Evolutionary conservation across 2,329 filamentous ascomycete genomes (phyloP).

Genomic region (Daldinia sp.): DNA sequence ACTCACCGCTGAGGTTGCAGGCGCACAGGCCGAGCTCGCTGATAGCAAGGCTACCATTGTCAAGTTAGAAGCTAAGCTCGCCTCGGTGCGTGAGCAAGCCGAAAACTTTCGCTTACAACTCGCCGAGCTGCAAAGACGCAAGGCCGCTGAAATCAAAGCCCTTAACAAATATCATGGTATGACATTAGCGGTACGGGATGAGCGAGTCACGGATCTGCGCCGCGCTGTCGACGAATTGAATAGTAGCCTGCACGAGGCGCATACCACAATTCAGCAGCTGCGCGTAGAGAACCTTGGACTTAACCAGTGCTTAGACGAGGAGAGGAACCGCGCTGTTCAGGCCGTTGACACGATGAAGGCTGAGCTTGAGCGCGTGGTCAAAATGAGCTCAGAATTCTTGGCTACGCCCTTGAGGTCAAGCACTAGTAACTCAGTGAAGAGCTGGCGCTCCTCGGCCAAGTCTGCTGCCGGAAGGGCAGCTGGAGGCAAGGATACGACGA

Average conservation of each 20-base stretch:
- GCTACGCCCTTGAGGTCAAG: constrained; percentile 28
- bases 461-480: constrained; percentile 1
- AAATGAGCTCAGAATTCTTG: constrained; percentile 61
- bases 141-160: constrained; percentile 45
- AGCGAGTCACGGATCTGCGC: constrained; percentile 62
- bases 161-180: constrained; percentile 59
- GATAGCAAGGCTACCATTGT: constrained; percentile 50
- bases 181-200: constrained; percentile 64
- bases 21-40: constrained; percentile 3
- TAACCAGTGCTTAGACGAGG: constrained; percentile 53
- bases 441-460: constrained; percentile 21
- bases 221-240: constrained; percentile 61
- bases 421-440: constrained; percentile 3
- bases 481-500: constrained; percentile 15
- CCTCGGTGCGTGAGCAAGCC: constrained; percentile 55
- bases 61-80: constrained; percentile 61
- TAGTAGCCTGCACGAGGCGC: constrained; percentile 58
- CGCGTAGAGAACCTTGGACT: constrained; percentile 61
- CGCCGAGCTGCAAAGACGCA: constrained; percentile 47
- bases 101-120: constrained; percentile 57
- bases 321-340: constrained; percentile 56
- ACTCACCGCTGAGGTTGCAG: constrained; percentile 51
- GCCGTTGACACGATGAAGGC: constrained; percentile 64
- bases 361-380: constrained; percentile 63
- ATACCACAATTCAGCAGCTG: constrained; percentile 60